Conservation (phyloP, 345 rosid genomes). For the Gossypium herbaceum region DNA sequence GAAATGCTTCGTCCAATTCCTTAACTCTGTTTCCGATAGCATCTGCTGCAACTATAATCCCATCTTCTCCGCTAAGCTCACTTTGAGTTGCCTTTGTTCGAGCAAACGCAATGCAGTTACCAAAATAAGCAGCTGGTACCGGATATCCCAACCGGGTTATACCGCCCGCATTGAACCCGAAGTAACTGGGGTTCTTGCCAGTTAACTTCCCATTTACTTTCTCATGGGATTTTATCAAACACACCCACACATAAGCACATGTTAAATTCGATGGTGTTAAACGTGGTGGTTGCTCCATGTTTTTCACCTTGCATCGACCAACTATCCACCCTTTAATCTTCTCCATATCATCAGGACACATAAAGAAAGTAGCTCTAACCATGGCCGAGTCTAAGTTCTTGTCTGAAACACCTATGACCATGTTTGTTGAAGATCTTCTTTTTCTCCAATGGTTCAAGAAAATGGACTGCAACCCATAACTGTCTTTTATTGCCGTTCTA, state of each 20-base stretch:
- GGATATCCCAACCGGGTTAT: not conserved
- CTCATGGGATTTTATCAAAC: conserved; percentile 7
- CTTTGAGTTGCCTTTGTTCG: not conserved
- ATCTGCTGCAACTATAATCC: conserved; percentile 7
- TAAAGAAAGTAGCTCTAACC: conserved; percentile 12
- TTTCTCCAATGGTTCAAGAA: conserved; percentile 27
- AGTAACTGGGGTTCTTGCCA: not conserved
- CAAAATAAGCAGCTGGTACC: not conserved
- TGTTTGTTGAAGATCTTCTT: not conserved
- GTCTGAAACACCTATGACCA: not conserved
- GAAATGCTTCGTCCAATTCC: not conserved
- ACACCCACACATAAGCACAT: not conserved
- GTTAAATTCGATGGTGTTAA: conserved; percentile 10
- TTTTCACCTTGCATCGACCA: not conserved
- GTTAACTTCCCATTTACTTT: not conserved
- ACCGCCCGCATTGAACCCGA: conserved; percentile 12
- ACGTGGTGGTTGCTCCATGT: not conserved
- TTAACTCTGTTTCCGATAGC: conserved; percentile 2
- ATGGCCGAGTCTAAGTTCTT: not conserved
- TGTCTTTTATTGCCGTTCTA: conserved; percentile 22
- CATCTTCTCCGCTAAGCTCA: conserved; percentile 3
- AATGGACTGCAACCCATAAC: conserved; percentile 18
- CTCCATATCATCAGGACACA: conserved; percentile 9
- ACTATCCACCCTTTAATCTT: conserved; percentile 7
- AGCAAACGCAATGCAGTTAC: conserved; percentile 18